Base-by-base conservation (phyloP, 2,329 filamentous ascomycete species). In the Calonectria pteridis region DNA sequence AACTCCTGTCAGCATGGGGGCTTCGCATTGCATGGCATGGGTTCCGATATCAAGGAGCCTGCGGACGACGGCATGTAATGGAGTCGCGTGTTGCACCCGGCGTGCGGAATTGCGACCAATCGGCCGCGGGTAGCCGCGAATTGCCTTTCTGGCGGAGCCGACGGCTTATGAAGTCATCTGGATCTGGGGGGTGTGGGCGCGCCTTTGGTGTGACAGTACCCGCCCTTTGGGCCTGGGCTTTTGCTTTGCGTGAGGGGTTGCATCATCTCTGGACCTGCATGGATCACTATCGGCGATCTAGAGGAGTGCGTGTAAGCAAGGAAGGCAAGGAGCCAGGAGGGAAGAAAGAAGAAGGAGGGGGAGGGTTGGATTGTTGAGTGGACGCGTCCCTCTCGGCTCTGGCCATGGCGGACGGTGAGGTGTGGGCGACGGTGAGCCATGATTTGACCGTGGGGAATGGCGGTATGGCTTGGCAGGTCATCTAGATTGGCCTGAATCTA, bases 41-140 rank as follows among this genome's bases (percentile, higher is more conserved):
- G 29, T 28, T 37, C 55, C 35, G 29, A 23, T 46, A 43, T 7
- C 16, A 20, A 40, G 6, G 40, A 18, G 7, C 40, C 16, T 4
- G 18, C 18, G 18, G 37, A 2, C 7, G 29, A n/a, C 55, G 55
- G 55, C 55, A 62, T 62, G 55, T 62, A 62, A 62, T 62, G 55
- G 55, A 62, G 55, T 33, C 33, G 43, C 10, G 43, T 23, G 43
- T 46, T 46, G 13, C n/a, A n/a, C 43, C 43, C 20, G 40, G 40
- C 40, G 40, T 46, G 43, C 20, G 43, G 14, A 29, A n/a, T 16
- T 18, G 51, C 29, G 10, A 3, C 31, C 37, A 37, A 26, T 63
- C 71, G 59, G 23, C 77, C 76, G 78, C 40, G 53, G 20, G 67
- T 80, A 80, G 77, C 78, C 78, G 78, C 71, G 76, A 77, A 77